Evolutionary conservation across 1,284 basidiomycete genomes (phyloP).

Genomic region (Ustilago bromivora): DNA sequence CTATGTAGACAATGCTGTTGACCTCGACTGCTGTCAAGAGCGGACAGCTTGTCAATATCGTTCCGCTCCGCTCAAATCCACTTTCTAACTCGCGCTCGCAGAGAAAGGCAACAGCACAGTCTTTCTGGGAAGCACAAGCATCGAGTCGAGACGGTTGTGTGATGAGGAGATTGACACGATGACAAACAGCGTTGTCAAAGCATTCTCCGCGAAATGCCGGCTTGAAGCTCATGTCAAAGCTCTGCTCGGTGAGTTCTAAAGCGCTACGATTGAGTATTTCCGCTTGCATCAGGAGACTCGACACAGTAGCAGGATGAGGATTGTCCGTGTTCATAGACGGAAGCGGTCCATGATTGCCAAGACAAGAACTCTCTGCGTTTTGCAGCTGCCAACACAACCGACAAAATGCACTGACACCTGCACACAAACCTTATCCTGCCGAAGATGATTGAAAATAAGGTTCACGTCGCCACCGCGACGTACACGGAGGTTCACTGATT

Average conservation of each 20-base stretch:
- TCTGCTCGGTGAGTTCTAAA: conserved; percentile 4
- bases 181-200: not conserved
- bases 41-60: not conserved
- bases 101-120: not conserved
- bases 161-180: conserved; percentile 3
- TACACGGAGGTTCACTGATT: conserved; percentile 21
- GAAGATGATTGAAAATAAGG: not conserved
- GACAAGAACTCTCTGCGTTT: not conserved
- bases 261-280: not conserved
- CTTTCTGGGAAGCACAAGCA: not conserved
- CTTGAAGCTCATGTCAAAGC: not conserved
- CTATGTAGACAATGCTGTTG: conserved; percentile 5
- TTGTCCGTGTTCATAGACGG: not conserved
- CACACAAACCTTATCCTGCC: not conserved
- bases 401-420: not conserved
- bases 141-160: too few relatives aligned
- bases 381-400: not conserved
- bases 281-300: not conserved
- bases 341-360: not conserved
- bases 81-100: not conserved
- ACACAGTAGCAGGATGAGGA: not conserved
- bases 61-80: not conserved
- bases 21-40: not conserved
- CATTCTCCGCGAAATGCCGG: not conserved
- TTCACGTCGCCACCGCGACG: conserved; percentile 3